These are phyloP conservation scores for Agastache rugosa DNA, from an alignment of 257 asterid species.

Conservation along the genomic window DNA sequence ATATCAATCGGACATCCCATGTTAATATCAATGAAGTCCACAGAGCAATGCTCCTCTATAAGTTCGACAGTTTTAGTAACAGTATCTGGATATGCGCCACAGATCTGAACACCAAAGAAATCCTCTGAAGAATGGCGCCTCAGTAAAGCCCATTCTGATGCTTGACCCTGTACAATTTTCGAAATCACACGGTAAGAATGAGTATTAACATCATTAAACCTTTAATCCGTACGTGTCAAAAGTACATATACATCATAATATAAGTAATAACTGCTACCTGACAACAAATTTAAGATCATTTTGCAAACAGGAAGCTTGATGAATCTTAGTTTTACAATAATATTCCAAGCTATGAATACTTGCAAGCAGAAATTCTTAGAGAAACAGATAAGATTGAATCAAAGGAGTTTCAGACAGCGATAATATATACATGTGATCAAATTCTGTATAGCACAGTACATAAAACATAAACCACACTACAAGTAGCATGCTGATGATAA, in stretches of 20 bases:
- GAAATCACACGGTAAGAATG: slow-evolving; percentile 26
- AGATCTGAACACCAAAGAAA: slow-evolving; percentile 92
- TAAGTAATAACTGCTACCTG: slow-evolving; percentile 6
- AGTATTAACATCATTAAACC: slow-evolving; percentile 5
- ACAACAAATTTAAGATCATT: neutral
- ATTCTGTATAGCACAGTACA: neutral
- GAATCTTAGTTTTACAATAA: neutral
- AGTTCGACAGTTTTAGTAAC: slow-evolving; percentile 93
- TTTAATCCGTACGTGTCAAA: neutral
- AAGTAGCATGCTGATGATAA: neutral
- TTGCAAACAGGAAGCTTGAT: neutral
- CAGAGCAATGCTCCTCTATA: slow-evolving; percentile 82
- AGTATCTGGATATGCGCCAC: slow-evolving; percentile 97
- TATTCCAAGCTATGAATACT: slow-evolving; percentile 3
- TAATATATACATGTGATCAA: neutral
- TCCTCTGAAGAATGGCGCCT: slow-evolving; percentile 96
- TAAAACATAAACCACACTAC: neutral
- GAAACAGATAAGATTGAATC: neutral
- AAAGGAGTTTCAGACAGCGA: neutral
- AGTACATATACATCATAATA: neutral
- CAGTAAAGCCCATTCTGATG: slow-evolving; percentile 98
- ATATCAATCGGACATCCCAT: slow-evolving; percentile 99
- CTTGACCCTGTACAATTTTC: slow-evolving; percentile 75
- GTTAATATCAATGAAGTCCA: slow-evolving; percentile 92
- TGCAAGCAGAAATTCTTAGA: neutral